Percentiles rank a stretch among this genome's conserved stretches.
Conservation (phyloP, 768 basidiomycete species). For the Clitopilus hobsonii region DNA sequence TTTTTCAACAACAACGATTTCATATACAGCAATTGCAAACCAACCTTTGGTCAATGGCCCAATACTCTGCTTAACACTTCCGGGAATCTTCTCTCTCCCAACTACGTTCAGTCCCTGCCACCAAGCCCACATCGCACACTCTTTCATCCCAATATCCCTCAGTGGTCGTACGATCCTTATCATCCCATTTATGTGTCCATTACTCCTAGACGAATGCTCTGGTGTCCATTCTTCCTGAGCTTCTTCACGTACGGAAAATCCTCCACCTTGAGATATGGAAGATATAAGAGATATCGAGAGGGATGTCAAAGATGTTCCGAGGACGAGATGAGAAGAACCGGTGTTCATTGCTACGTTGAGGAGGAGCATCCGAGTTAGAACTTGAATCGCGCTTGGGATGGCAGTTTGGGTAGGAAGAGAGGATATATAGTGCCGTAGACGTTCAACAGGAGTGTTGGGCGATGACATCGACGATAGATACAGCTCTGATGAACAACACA, state of each 20-base stretch:
- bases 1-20: neutral
- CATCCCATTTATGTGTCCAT: conserved; percentile 7
- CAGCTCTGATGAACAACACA: conserved; percentile 20
- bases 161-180: conserved; percentile 65
- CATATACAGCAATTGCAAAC: neutral
- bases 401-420: conserved; percentile 77
- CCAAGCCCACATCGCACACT: conserved; percentile 75
- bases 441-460: conserved; percentile 15
- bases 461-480: conserved; percentile 20
- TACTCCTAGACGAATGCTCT: conserved; percentile 7
- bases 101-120: conserved; percentile 57
- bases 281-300: conserved; percentile 73
- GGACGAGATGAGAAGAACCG: conserved; percentile 67
- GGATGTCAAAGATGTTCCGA: conserved; percentile 77
- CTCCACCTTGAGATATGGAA: conserved; percentile 71
- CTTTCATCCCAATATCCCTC: conserved; percentile 71
- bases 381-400: conserved; percentile 50
- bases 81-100: conserved; percentile 40
- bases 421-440: conserved; percentile 48
- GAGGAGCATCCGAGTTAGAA: conserved; percentile 62
- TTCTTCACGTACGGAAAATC: conserved; percentile 66
- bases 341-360: conserved; percentile 58
- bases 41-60: conserved; percentile 67
- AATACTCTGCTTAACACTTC: conserved; percentile 53
- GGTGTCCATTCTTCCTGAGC: conserved; percentile 67